Conservation (phyloP, 1,284 basidiomycete species). For the Apiotrichum veenhuisii region DNA sequence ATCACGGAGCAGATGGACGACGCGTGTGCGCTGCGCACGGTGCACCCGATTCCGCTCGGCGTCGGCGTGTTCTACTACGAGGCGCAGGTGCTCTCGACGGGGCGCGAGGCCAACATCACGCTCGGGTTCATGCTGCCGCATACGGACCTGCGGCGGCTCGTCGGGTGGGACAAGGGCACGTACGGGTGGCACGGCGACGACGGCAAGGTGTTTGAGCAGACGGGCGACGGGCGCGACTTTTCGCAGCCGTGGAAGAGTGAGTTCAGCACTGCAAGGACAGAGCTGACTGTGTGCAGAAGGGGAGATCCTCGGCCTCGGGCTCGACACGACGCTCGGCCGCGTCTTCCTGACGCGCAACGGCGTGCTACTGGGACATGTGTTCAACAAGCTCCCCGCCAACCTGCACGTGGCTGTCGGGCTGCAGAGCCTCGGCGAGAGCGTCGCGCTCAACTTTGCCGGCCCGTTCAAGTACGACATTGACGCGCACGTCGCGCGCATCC, state of each 20-base stretch:
- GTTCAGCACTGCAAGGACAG: constrained; percentile 4
- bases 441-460: constrained; percentile 69
- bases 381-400: constrained; percentile 61
- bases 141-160: constrained; percentile 67
- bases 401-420: constrained; percentile 83
- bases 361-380: constrained; percentile 64
- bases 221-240: constrained; percentile 62
- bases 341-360: constrained; percentile 92
- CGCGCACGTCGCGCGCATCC: constrained; percentile 57
- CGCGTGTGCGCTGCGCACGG: constrained; percentile 72
- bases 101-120: constrained; percentile 77
- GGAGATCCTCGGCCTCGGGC: constrained; percentile 81
- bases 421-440: constrained; percentile 58
- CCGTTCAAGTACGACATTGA: constrained; percentile 85
- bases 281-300: constrained; percentile 55
- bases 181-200: constrained; percentile 96
- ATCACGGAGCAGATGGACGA: constrained; percentile 58
- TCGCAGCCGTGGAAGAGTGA: constrained; percentile 56
- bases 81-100: constrained; percentile 58
- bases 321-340: constrained; percentile 73
- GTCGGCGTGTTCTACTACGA: constrained; percentile 91
- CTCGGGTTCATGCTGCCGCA: constrained; percentile 62
- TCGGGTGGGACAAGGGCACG: constrained; percentile 84
- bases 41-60: constrained; percentile 68
- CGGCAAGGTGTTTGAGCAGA: constrained; percentile 72